Evolutionary conservation across 23 red algal species (phyloP), one percentile per base, ranked within the genome.

Genomic region (Gracilaria domingensis): DNA sequence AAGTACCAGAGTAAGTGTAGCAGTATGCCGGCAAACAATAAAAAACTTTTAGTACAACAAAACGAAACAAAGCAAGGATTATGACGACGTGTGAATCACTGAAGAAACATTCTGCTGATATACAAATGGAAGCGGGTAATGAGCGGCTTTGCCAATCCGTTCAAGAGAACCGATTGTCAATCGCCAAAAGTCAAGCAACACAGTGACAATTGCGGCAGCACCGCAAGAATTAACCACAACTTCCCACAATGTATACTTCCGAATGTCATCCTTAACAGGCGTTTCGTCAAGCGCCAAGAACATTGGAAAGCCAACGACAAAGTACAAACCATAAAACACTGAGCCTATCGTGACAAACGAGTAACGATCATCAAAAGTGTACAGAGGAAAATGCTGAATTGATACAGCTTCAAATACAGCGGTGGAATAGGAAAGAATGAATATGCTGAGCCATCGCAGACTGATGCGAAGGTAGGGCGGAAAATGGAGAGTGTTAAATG

Each of bases 271-370:
- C 39, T 61, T 49, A 16, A 55, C 6, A 11, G 12, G 32, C 2
- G 23, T 25, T 80, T 96, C 93, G 78, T 99, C 97, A 36, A 99
- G 83, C 36, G 77, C 84, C 30, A 75, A 86, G 48, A 91, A 99
- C 90, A 96, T 95, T 9, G 97, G 97, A 69, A 99, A 99, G 32
- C 89, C 92, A 11, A 99, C 90, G 14, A 99, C 71, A 95, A 99
- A 99, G 86, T 99, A 99, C 5, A 99, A 28, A 0, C 38, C 97
- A 58, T 99, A 99, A 24, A 99, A 79, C 21, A 90, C 87, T 16
- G 93, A 94, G 72, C 97, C 97, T 26, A 94, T 79, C 18, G 48
- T 33, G 32, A 93, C 35, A 55, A 96, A 94, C 1, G 76, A 26
- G 4, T 44, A 39, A 14, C 86, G 35, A 60, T 99, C 83, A 14